Evolutionary conservation across 805 yeast genomes (phyloP), one percentile per base, ranked within the genome.

Genomic region (Metschnikowia bowlesiae): DNA sequence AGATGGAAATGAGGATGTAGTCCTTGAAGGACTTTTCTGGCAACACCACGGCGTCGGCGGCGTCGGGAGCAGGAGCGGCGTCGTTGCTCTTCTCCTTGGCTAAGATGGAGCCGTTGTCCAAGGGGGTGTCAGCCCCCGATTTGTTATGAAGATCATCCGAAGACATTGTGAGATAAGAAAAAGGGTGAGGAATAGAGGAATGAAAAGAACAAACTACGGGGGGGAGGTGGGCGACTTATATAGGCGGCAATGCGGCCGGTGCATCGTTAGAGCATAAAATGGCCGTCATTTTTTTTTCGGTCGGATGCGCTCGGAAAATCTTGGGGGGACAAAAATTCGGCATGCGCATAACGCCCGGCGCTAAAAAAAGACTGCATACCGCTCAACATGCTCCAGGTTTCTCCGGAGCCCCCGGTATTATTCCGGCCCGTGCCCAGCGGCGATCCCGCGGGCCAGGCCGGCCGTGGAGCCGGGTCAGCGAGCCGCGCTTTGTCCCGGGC

Each of bases 1-100:
- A 68, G 28, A 67, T 40, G 69, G 70, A 47, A 61, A 70, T 67
- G 50, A 52, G 85, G 72, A 61, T 69, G 76, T 46, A 59, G 46
- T 70, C 76, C 50, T 64, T 67, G 45, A 58, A 50, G 9, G 66
- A 51, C 55, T 68, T 72, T 49, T 65, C 60, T 10, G 74, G 72
- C 51, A 69, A 49, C 43, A 48, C 43, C 38, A 16, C 36, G 6
- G n/a, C 18, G 31, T 39, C 32, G 13, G 18, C 7, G 22, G 22
- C 22, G 22, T 22, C 22, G 22, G 22, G 22, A 22, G 22, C 22
- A 32, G 48, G 39, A 2, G 53, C 42, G 28, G 41, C 45, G 1
- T 50, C 53, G 29, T 47, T 39, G 32, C 47, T 51, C 46, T 63
- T 58, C 45, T 59, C 60, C 39, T 60, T 44, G 29, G 46, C 64